Base-by-base conservation (phyloP, 2,329 filamentous ascomycete species). In the Beauveria bassiana region DNA sequence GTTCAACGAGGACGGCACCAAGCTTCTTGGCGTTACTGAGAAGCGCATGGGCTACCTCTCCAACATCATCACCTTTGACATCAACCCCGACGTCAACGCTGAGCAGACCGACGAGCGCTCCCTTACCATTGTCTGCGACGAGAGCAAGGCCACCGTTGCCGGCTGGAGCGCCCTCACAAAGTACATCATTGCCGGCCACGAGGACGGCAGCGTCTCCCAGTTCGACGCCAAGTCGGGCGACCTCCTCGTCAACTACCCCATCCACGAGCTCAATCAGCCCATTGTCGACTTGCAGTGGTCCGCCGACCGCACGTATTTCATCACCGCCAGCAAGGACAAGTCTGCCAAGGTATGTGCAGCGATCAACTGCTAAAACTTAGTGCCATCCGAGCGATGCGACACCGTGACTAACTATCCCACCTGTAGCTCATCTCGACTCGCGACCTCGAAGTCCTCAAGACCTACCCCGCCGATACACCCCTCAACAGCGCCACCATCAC, bases 311-410 rank as follows among this genome's bases (percentile, higher is more conserved):
- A 96, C 93, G 70, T 97, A 97, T 81, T 98, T 98, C 81, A 95
- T 99, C 80, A 99, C 95, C 63, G 89, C 95, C 62, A 95, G 89
- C 73, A 98, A 97, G 82, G 95, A 99, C 83, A 99, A 99, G 85
- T 89, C 90, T 52, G 89, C 95, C 67, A 96, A 96, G 59, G 59
- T 61, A 49, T 16, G 56, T 16, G 4, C 5, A 20, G 20, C 31
- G 18, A 40, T 3, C 34, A 38, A 16, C 34, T 38, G 84, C 7
- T 38, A 3, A 3, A 3, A 2, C 0, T 22, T 8, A 1, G n/a
- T 31, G 9, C 12, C 20, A 18, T 28, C 2, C 49, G 20, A 14
- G 12, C 12, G 18, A 38, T 9, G 5, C 14, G n/a, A 28, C 31
- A 28, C 16, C 14, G n/a, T 38, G 28, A 12, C 47, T 58, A 50